Conservation (phyloP, 2,329 filamentous ascomycete species). For the Cladophialophora carrionii region DNA sequence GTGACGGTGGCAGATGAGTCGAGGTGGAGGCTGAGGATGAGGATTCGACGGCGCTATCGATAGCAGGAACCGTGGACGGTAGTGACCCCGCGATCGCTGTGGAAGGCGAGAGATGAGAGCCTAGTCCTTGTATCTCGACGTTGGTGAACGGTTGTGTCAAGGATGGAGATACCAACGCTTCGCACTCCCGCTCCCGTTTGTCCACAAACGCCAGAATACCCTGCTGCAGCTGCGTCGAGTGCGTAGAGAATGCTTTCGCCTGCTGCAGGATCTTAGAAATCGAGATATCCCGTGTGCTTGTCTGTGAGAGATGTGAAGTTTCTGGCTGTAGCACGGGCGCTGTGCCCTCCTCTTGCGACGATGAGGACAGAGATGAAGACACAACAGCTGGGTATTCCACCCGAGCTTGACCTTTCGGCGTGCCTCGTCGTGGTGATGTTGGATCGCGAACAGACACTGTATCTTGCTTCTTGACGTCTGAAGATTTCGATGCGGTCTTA, state of each 20-base stretch:
- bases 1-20: not conserved
- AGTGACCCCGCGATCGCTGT: not conserved
- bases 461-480: too few relatives aligned
- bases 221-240: conserved; percentile 13
- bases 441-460: not conserved
- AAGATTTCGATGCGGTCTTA: not conserved
- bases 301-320: not conserved
- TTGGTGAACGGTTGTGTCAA: not conserved
- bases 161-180: not conserved
- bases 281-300: not conserved
- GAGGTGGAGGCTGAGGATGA: not conserved
- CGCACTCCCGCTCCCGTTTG: not conserved
- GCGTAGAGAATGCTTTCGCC: conserved; percentile 20
- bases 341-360: not conserved
- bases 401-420: not conserved
- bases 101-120: not conserved
- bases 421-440: not conserved
- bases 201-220: conserved; percentile 8
- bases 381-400: not conserved
- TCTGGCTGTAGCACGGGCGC: not conserved
- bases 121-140: conserved; percentile 8
- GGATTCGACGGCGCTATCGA: not conserved
- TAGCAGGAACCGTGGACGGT: not conserved
- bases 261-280: conserved; percentile 26
- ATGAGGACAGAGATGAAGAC: not conserved